Conservation (phyloP, 345 rosid genomes). For the Boechera divaricarpa region DNA sequence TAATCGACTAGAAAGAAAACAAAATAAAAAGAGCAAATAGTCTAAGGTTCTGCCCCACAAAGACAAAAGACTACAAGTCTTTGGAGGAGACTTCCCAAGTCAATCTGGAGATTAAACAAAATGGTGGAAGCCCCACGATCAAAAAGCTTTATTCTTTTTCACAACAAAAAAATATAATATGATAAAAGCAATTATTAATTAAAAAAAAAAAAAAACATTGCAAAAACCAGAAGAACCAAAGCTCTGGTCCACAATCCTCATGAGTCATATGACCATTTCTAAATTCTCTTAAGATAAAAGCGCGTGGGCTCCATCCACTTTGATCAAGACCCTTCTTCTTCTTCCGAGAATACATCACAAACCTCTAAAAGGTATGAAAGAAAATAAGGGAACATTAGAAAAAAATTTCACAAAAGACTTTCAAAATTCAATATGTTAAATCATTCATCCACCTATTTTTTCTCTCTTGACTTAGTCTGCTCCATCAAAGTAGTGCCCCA, state of each 20-base stretch:
- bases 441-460: conserved; percentile 31
- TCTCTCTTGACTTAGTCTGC: conserved; percentile 43
- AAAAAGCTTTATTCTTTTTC: conserved; percentile 27
- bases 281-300: conserved; percentile 25
- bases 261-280: conserved; percentile 4
- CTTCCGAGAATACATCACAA: conserved; percentile 32
- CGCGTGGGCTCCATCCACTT: conserved; percentile 48
- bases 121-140: conserved; percentile 37
- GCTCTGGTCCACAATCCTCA: conserved; percentile 17
- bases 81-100: conserved; percentile 43
- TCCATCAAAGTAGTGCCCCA: neutral
- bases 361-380: conserved; percentile 14
- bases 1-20: neutral
- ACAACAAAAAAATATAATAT: neutral
- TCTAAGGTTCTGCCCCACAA: conserved; percentile 1
- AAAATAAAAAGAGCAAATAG: neutral
- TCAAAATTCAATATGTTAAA: conserved; percentile 30
- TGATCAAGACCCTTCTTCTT: conserved; percentile 31
- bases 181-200: neutral
- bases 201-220: neutral
- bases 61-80: conserved; percentile 30
- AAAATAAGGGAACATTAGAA: conserved; percentile 9
- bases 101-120: conserved; percentile 24
- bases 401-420: neutral
- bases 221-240: conserved; percentile 1